phyloP scores from a whole-genome alignment of 495 filamentous ascomycete genomes.

The Beverwykella pulmonaria region DNA sequence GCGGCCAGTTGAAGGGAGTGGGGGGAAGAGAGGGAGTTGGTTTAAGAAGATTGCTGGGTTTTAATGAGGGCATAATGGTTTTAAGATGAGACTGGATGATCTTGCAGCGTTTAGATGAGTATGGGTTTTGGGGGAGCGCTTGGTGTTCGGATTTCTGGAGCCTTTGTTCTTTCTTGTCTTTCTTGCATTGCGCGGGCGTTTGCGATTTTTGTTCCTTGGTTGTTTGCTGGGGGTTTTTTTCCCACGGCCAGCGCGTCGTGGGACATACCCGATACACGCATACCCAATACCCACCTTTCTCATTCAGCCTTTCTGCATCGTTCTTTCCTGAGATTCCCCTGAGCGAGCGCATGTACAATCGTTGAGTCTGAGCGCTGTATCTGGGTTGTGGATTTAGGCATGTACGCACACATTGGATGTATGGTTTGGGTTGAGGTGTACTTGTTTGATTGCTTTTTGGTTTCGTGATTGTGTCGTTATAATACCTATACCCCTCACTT shows the following conservation, averaged over 20 bases:
- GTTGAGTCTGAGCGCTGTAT: not conserved
- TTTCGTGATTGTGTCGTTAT: not conserved
- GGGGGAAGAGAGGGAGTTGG: constrained; percentile 39
- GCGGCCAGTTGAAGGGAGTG: constrained; percentile 11
- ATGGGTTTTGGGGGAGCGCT: not conserved
- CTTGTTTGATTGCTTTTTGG: not conserved
- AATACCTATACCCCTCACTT: not conserved
- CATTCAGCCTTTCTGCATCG: not conserved
- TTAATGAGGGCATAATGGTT: not conserved
- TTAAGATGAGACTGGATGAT: not conserved
- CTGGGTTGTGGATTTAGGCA: not conserved
- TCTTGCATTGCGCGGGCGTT: constrained; percentile 27
- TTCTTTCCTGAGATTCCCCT: not conserved
- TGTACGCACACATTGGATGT: not conserved
- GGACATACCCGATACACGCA: not conserved
- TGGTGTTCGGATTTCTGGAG: not conserved
- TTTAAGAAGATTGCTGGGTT: constrained; percentile 39
- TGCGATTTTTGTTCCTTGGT: not conserved
- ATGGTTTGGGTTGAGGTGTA: not conserved
- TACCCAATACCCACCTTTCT: not conserved
- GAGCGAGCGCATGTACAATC: not conserved
- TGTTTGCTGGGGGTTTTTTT: not conserved
- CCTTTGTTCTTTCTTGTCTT: not conserved
- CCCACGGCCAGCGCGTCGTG: not conserved
- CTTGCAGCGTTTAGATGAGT: not conserved